A percentile compares a stretch with the other conserved stretches of the same genome.
Evolutionary conservation across 345 rosid species (phyloP).

Genomic region (Combretum micranthum): DNA sequence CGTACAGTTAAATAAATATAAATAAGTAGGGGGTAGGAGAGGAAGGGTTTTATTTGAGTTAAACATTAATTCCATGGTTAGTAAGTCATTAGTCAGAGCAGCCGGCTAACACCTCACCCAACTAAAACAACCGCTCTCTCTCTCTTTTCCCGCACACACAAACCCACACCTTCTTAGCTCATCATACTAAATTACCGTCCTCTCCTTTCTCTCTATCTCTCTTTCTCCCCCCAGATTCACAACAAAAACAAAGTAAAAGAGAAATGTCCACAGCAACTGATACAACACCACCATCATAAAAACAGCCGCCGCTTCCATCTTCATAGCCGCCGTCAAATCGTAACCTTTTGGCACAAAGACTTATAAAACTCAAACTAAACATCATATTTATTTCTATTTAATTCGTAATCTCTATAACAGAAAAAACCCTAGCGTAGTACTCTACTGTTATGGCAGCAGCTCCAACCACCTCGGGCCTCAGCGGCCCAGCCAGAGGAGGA

Average conservation of each 20-base stretch:
- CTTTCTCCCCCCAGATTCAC: not conserved
- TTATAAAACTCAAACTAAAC: no score
- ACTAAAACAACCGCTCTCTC: not conserved
- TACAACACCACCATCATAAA: no score
- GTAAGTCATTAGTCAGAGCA: no score
- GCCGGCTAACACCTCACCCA: no score
- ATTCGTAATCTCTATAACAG: not conserved
- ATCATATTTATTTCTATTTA: no score
- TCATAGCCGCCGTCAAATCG: no score
- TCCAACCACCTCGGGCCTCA: constrained; percentile 25
- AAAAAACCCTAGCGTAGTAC: not conserved
- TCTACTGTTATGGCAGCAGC: constrained; percentile 28
- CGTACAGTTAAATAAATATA: no score
- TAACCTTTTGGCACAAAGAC: no score
- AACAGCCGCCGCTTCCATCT: no score
- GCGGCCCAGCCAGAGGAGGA: constrained; percentile 22
- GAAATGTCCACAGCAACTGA: no score
- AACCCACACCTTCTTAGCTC: not conserved
- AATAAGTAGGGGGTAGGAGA: no score
- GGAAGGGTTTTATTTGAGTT: not conserved
- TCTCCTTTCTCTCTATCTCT: not conserved
- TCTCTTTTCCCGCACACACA: not conserved
- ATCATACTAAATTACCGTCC: not conserved
- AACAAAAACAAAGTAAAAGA: not conserved
- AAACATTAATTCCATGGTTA: no score